Conservation (phyloP, 1,284 basidiomycete genomes). For the Hortiboletus rubellus region DNA sequence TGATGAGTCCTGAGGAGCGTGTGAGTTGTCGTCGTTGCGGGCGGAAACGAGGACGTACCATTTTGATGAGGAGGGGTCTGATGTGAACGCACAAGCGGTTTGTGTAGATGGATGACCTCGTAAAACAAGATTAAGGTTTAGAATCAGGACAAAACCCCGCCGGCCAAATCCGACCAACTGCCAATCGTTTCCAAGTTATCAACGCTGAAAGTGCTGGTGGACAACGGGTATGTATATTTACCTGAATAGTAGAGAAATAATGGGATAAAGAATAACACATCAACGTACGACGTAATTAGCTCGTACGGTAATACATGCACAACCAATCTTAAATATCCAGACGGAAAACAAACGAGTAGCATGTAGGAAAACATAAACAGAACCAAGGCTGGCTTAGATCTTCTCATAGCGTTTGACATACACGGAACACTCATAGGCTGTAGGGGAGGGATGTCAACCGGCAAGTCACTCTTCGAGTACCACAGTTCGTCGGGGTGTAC, state of each 20-base stretch:
- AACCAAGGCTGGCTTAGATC: constrained; percentile 13
- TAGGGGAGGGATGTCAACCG: background rate
- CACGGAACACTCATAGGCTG: background rate
- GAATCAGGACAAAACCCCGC: constrained; percentile 18
- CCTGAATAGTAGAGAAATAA: background rate
- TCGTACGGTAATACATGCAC: constrained; percentile 15
- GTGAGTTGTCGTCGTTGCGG: background rate
- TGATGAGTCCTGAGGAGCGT: constrained; percentile 61
- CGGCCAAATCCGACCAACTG: constrained; percentile 19
- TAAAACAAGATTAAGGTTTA: constrained; percentile 32
- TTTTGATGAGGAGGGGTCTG: constrained; percentile 14
- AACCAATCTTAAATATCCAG: constrained; percentile 22
- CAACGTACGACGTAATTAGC: constrained; percentile 12
- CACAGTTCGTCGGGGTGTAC: constrained; percentile 27
- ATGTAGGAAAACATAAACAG: constrained; percentile 14
- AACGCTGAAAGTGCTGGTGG: too few relatives aligned
- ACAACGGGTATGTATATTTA: constrained; percentile 20
- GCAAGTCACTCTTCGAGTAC: constrained; percentile 19
- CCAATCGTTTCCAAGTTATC: too few relatives aligned
- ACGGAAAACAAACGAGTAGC: constrained; percentile 17
- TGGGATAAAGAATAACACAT: background rate
- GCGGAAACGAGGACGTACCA: constrained; percentile 23
- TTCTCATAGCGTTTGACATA: constrained; percentile 1
- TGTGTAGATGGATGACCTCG: constrained; percentile 19
- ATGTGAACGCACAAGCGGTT: background rate